Evolutionary conservation across 345 rosid genomes (phyloP).

Genomic region (Populus tremula): DNA sequence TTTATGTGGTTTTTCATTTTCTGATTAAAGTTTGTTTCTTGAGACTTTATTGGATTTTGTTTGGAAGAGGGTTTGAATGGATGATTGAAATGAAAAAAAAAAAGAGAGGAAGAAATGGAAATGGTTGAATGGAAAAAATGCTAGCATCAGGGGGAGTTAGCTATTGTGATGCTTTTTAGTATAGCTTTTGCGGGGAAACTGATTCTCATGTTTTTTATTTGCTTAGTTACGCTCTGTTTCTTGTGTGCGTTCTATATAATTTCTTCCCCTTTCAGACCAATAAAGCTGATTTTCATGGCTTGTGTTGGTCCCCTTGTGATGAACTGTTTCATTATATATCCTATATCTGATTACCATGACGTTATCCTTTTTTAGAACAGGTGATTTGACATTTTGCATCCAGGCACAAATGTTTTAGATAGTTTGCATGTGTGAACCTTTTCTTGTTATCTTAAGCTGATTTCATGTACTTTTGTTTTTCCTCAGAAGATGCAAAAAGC

Average conservation of each 20-base stretch:
- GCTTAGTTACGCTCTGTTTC: neutral
- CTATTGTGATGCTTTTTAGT: neutral
- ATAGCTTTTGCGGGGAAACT: neutral
- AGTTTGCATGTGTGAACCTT: neutral
- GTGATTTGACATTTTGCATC: neutral
- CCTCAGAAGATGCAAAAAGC: conserved; percentile 83
- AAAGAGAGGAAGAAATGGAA: neutral
- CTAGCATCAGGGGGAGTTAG: neutral
- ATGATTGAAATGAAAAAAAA: neutral
- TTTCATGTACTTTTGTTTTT: conserved; percentile 11
- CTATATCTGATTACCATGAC: neutral
- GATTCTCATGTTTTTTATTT: neutral
- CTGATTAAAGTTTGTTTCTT: neutral
- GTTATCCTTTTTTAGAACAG: neutral
- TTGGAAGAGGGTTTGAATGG: neutral
- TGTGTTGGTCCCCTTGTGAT: neutral
- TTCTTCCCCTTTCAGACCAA: neutral
- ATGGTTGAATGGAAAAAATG: neutral
- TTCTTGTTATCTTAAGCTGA: conserved; percentile 6
- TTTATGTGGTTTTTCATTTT: neutral
- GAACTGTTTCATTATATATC: neutral
- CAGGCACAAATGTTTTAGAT: neutral
- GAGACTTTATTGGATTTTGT: neutral
- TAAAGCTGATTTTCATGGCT: neutral
- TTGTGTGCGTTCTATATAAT: neutral